These are phyloP conservation scores for Fraxinus dipetala DNA, from an alignment of 305 asterid species.

Conservation along the genomic window DNA sequence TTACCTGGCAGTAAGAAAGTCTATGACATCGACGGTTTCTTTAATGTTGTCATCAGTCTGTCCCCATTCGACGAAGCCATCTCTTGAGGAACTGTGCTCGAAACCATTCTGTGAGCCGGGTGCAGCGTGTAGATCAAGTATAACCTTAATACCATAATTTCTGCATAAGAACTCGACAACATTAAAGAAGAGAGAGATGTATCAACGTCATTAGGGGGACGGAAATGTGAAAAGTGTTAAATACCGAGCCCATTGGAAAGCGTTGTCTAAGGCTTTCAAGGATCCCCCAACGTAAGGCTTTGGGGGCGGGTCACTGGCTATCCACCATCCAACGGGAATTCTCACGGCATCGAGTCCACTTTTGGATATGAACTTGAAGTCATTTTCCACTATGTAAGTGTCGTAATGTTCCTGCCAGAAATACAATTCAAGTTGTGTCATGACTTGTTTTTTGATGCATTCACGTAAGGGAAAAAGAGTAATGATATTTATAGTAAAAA, in stretches of 20 bases:
- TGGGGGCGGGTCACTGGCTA: constrained; percentile 59
- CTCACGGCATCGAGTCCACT: constrained; percentile 60
- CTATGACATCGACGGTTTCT: constrained; percentile 53
- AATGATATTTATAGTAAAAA: no score
- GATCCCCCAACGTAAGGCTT: constrained; percentile 75
- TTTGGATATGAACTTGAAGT: constrained; percentile 54
- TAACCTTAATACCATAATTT: constrained; percentile 51
- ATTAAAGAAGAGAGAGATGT: not conserved
- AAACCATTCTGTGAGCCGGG: constrained; percentile 72
- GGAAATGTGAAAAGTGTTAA: not conserved
- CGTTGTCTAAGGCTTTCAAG: constrained; percentile 56
- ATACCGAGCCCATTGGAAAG: constrained; percentile 72
- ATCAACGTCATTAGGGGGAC: not conserved
- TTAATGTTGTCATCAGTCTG: constrained; percentile 38
- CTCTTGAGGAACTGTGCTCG: constrained; percentile 70
- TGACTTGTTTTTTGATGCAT: not conserved
- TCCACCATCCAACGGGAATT: constrained; percentile 93
- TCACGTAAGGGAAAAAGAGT: not conserved
- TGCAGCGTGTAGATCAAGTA: constrained; percentile 69
- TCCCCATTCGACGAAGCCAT: constrained; percentile 81
- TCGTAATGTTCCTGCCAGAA: constrained; percentile 58
- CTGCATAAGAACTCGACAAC: constrained; percentile 27
- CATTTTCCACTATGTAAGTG: constrained; percentile 59
- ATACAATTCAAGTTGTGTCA: not conserved
- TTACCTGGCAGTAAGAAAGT: constrained; percentile 59